A percentile compares a stretch with the other conserved stretches of the same genome.
These are phyloP conservation scores for Monoraphidium neglectum DNA, from an alignment of 139 green algal species.

Conservation along the genomic window DNA sequence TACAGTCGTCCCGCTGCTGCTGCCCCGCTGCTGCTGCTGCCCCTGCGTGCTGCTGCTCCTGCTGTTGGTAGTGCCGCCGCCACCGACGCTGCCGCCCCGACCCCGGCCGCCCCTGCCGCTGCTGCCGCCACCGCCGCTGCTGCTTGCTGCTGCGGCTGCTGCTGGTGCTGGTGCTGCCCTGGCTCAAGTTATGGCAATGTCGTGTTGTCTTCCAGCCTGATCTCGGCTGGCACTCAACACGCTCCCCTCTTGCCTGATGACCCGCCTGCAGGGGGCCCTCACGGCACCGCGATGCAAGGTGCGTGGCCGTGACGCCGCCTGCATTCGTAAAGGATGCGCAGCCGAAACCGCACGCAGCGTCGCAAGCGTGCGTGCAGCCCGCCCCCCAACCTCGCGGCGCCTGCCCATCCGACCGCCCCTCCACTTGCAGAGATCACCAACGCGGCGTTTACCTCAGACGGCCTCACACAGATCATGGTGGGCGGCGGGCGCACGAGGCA, in stretches of 20 bases:
- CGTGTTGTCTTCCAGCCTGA: too few species aligned
- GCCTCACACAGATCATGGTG: constrained; percentile 84
- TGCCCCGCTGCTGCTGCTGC: neutral
- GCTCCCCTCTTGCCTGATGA: neutral
- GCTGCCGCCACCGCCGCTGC: too few species aligned
- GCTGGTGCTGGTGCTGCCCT: too few species aligned
- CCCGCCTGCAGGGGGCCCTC: too few species aligned
- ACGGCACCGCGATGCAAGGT: neutral
- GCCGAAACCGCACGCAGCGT: too few species aligned
- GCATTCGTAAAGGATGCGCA: too few species aligned
- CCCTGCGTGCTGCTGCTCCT: too few species aligned
- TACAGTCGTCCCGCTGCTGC: neutral
- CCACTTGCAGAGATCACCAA: constrained; percentile 81
- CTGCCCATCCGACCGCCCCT: neutral
- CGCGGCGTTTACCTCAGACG: constrained; percentile 66
- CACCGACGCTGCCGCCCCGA: neutral
- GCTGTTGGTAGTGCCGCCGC: neutral
- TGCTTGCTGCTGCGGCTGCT: too few species aligned
- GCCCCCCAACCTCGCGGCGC: too few species aligned
- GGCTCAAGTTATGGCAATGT: too few species aligned
- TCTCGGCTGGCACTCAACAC: neutral
- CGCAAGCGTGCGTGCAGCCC: too few species aligned
- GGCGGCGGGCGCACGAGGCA: neutral
- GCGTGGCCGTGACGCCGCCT: neutral
- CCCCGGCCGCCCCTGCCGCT: too few species aligned